Base-by-base conservation (phyloP, 257 asterid species). In the Thymus quinquecostatus region DNA sequence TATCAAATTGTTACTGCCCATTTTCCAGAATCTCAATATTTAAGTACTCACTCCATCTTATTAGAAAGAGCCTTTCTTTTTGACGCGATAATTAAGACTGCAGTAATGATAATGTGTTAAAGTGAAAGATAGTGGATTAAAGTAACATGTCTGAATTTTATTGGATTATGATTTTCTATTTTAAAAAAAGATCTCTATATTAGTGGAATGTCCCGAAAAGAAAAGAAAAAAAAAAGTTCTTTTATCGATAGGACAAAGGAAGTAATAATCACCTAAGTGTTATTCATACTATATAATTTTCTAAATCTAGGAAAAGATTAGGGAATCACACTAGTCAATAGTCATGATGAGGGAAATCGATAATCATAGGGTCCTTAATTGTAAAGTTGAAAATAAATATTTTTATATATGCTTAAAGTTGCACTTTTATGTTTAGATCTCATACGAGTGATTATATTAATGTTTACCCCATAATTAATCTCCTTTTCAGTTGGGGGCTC, bases 291-390 rank as follows among this genome's bases (percentile, higher is more conserved):
- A 21, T 48, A 10, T 58, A 10, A 60, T 60, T 59, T 29, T 48
- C 38, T 28, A 55, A 33, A 53, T 33, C 41, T 41, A 56, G 62
- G 41, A 64, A 53, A 44, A 53, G 32, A 74, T 49, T 38, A 66
- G 48, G 50, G 49, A 75, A 74, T 79, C 75, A 64, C 12, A 70
- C 66, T 64, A 76, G 84, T 43, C 0, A 5, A 36, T 1, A 36
- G 40, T 62, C 74, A 79, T 72, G 13, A 74, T 76, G 75, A 70
- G 75, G 68, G 68, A 69, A 76, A 59, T 74, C 75, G 21, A 21
- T 21, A 73, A 78, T 82, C 81, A 82, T 78, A 68, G 74, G 76
- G 58, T 64, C 47, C 77, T 68, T 81, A 49, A 54, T 75, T 68
- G 71, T 66, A 74, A 49, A 74, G 41, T 33, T 71, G 66, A 44